phyloP scores from a whole-genome alignment of 208 protist genomes.

The Trichomonas gallinae region DNA sequence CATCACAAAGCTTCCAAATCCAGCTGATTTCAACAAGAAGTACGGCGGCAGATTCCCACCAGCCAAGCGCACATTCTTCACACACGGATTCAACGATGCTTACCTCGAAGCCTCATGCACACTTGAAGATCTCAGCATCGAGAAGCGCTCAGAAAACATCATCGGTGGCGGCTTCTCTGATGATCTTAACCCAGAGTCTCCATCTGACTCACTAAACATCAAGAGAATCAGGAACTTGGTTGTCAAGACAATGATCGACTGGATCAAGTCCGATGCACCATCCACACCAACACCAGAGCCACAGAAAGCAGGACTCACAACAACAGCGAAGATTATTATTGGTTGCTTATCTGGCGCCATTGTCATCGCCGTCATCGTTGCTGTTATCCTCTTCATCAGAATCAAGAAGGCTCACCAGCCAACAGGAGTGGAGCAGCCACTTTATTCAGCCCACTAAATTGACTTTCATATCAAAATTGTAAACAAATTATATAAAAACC shows the following conservation, averaged over 20 bases:
- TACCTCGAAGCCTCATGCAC: neutral
- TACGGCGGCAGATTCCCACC: neutral
- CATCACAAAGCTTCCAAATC: neutral
- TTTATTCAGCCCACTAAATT: too few species aligned
- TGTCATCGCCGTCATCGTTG: neutral
- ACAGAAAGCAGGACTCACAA: neutral
- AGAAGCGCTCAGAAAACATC: neutral
- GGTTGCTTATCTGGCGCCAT: neutral
- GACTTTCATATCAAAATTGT: too few species aligned
- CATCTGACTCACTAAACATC: neutral
- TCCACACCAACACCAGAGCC: neutral
- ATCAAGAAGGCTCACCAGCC: too few species aligned
- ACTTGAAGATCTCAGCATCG: neutral
- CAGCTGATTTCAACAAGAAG: neutral
- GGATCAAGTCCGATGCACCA: neutral
- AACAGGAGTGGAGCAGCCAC: too few species aligned
- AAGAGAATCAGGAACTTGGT: neutral
- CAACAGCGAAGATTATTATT: neutral
- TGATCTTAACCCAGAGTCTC: neutral
- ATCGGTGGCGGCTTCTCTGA: neutral
- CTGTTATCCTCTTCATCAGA: neutral
- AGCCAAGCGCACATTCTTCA: neutral
- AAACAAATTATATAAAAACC: too few species aligned
- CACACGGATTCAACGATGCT: neutral
- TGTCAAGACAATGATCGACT: neutral